Base-by-base conservation (phyloP, 1,139 yeast species). In the Lodderomyces oxycetoniae region DNA sequence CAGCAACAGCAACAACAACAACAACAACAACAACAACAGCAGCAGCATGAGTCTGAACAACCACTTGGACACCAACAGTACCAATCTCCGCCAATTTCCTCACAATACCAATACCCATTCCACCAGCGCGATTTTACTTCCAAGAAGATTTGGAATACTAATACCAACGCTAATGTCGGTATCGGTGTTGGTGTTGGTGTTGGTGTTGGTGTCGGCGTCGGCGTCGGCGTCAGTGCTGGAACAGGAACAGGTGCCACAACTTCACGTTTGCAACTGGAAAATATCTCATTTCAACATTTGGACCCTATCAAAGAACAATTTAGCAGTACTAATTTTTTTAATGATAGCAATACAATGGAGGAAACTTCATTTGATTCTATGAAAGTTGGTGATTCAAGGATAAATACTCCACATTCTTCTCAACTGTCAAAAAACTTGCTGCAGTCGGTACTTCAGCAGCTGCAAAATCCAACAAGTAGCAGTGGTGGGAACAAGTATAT, bases 121-220 rank as follows among this genome's bases (percentile, higher is more conserved):
- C 23, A 20, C 8, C 23, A 20, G 23, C 23, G 23, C 23, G 34
- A 34, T 3, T 21, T 30, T 14, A 17, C 13, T 4, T 19, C 40
- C 11, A 33, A 15, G 14, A 39, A 37, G 28, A 32, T 39, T 20
- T 39, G 42, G 42, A 28, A 28, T 21, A 17, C n/a, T n/a, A n/a
- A n/a, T n/a, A n/a, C n/a, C n/a, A n/a, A n/a, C n/a, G n/a, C n/a
- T n/a, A n/a, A n/a, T n/a, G n/a, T n/a, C n/a, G n/a, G n/a, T n/a
- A n/a, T n/a, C n/a, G n/a, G n/a, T n/a, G n/a, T n/a, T n/a, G n/a
- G n/a, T n/a, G n/a, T n/a, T n/a, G n/a, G n/a, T n/a, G n/a, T n/a
- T n/a, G n/a, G n/a, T n/a, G n/a, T n/a, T n/a, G n/a, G n/a, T n/a
- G n/a, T n/a, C n/a, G n/a, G n/a, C n/a, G n/a, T n/a, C n/a, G n/a